Percentiles rank a stretch among this genome's conserved stretches.
phyloP scores from a whole-genome alignment of 164 flowering plant species.

The Vitis rupestris region DNA sequence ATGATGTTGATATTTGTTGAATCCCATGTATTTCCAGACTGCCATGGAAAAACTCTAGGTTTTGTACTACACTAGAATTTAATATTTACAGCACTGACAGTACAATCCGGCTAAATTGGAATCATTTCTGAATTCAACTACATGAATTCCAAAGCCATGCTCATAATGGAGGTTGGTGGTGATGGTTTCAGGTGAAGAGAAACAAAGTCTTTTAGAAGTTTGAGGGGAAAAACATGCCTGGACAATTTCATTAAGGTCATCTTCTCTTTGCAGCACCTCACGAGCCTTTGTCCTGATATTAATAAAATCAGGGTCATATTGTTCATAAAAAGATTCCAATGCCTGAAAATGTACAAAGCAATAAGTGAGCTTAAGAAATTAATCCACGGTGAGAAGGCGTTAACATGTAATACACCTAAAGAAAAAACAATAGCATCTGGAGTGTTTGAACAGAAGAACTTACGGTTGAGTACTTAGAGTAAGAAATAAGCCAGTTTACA shows the following conservation, averaged over 20 bases:
- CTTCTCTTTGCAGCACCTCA: slow-evolving; percentile 97
- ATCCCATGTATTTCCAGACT: no score
- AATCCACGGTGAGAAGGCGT: neutral
- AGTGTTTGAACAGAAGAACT: slow-evolving; percentile 9
- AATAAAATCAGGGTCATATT: slow-evolving; percentile 91
- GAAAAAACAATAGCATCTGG: neutral
- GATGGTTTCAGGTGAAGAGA: no score
- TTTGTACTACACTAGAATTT: no score
- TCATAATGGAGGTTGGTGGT: no score
- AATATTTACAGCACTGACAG: no score
- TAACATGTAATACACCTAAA: neutral
- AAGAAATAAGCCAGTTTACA: slow-evolving; percentile 98
- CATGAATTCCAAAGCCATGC: no score
- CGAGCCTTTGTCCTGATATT: slow-evolving; percentile 98
- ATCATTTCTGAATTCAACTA: no score
- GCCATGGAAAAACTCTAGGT: no score
- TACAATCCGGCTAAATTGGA: no score
- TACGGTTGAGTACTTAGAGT: slow-evolving; percentile 92
- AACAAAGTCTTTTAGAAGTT: no score
- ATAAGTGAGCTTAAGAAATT: no score
- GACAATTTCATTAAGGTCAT: slow-evolving; percentile 98
- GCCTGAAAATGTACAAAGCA: slow-evolving; percentile 48
- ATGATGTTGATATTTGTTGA: no score
- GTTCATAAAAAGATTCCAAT: slow-evolving; percentile 87
- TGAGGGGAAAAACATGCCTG: slow-evolving; percentile 48